phyloP scores from a whole-genome alignment of 306 rosid species.

The Hippophae rhamnoides region DNA sequence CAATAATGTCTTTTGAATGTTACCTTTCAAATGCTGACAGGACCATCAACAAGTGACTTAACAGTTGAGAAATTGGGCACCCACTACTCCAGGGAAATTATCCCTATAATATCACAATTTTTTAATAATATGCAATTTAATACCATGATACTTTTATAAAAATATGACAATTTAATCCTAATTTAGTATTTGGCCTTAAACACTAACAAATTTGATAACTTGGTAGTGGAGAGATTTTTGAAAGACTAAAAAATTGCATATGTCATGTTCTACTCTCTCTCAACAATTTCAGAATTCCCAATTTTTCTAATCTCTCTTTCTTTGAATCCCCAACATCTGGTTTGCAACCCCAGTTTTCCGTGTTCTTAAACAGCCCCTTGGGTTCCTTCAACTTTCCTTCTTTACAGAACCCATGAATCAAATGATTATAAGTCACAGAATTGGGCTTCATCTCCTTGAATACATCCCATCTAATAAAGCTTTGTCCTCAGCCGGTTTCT shows the following conservation, averaged over 20 bases:
- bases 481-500: slow-evolving; percentile 52
- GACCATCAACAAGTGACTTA: slow-evolving; percentile 67
- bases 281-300: no score
- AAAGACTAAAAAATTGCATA: no score
- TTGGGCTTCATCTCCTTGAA: slow-evolving; percentile 48
- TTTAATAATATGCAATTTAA: no score
- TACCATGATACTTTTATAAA: no score
- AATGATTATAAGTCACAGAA: slow-evolving; percentile 34
- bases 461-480: slow-evolving; percentile 60
- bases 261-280: no score
- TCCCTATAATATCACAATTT: no score
- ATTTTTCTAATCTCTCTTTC: no score
- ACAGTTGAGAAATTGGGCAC: slow-evolving; percentile 51
- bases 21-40: slow-evolving; percentile 40
- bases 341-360: slow-evolving; percentile 36
- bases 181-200: no score
- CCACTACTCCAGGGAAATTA: slow-evolving; percentile 23
- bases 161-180: no score
- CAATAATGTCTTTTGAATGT: slow-evolving; percentile 48
- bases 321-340: slow-evolving; percentile 19
- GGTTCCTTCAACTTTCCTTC: slow-evolving; percentile 68
- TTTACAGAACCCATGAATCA: slow-evolving; percentile 63
- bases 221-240: no score
- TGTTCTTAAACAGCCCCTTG: slow-evolving; percentile 39
- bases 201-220: no score